Conservation (phyloP, 768 basidiomycete genomes). For the Tephrocybe sp. region DNA sequence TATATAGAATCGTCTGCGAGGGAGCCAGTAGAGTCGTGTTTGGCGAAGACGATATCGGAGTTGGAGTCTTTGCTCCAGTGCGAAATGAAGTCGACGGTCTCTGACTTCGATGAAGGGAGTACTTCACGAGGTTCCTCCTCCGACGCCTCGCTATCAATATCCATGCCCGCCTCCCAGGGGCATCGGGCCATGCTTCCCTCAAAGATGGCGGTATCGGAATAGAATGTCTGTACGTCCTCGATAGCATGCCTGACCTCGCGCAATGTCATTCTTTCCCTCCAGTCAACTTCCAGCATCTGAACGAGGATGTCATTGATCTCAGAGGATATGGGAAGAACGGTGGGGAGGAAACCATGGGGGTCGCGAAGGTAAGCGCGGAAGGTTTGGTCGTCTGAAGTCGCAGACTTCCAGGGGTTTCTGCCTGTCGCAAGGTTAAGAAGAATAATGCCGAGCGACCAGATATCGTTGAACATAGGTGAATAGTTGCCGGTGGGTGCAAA, state of each 20-base stretch:
- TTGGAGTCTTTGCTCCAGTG: conserved; percentile 59
- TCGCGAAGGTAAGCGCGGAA: conserved; percentile 86
- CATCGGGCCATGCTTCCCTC: conserved; percentile 82
- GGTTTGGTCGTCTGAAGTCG: conserved; percentile 78
- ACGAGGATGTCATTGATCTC: conserved; percentile 73
- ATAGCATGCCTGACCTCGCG: conserved; percentile 56
- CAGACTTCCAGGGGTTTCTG: conserved; percentile 97
- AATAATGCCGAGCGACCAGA: conserved; percentile 97
- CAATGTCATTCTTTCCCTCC: conserved; percentile 52
- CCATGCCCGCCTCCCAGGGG: conserved; percentile 74
- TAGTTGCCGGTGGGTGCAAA: conserved; percentile 68
- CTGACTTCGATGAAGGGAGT: conserved; percentile 32
- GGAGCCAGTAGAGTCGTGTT: conserved; percentile 22
- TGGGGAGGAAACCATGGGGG: conserved; percentile 74
- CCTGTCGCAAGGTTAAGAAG: conserved; percentile 94
- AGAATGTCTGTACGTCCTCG: conserved; percentile 60
- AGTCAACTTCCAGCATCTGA: conserved; percentile 73
- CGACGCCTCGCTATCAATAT: conserved; percentile 61
- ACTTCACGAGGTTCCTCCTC: conserved; percentile 36
- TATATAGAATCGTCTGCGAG: conserved; percentile 37
- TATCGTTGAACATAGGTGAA: conserved; percentile 86
- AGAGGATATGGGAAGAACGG: conserved; percentile 78
- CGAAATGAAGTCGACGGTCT: conserved; percentile 40
- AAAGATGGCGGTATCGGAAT: conserved; percentile 72
- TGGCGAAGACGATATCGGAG: conserved; percentile 46